Evolutionary conservation across 2,329 filamentous ascomycete genomes (phyloP).

Genomic region (Daldinia sp.): DNA sequence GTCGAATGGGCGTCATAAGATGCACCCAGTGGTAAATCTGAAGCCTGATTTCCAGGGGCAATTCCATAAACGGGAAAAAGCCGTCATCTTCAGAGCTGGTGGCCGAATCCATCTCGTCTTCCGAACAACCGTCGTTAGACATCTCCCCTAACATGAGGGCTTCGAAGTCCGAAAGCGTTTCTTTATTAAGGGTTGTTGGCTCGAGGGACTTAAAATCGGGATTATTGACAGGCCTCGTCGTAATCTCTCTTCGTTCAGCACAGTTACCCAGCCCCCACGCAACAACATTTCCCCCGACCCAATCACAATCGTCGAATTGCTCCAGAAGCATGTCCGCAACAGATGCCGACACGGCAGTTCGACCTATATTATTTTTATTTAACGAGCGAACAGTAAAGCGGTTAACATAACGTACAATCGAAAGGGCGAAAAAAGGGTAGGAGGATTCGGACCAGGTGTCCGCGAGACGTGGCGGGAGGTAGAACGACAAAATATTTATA

Average conservation of each 20-base stretch:
- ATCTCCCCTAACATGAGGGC: conserved; percentile 32
- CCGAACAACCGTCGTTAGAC: conserved; percentile 28
- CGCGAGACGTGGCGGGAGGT: conserved; percentile 7
- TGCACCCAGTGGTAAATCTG: conserved; percentile 61
- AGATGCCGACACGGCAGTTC: not conserved
- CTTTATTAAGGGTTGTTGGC: conserved; percentile 20
- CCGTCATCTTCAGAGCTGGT: conserved; percentile 19
- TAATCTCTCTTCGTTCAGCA: conserved; percentile 4
- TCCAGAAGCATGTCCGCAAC: conserved; percentile 20
- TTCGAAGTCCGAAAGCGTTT: conserved; percentile 33
- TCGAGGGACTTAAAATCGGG: conserved; percentile 14
- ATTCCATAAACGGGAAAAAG: conserved; percentile 50
- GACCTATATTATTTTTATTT: not conserved
- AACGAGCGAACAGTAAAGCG: not conserved
- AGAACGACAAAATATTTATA: conserved; percentile 11
- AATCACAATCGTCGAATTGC: conserved; percentile 23
- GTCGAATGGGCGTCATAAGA: conserved; percentile 54
- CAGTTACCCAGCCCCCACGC: conserved; percentile 25
- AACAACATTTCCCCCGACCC: conserved; percentile 25
- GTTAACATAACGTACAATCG: not conserved
- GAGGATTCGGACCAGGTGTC: conserved; percentile 9
- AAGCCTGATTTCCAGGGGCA: conserved; percentile 61
- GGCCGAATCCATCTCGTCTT: conserved; percentile 19
- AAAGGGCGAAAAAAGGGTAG: not conserved
- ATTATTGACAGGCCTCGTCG: conserved; percentile 3